Percentiles rank a stretch among this genome's conserved stretches.
phyloP scores from a whole-genome alignment of 495 filamentous ascomycete genomes.

The Talaromyces proteolyticus region DNA sequence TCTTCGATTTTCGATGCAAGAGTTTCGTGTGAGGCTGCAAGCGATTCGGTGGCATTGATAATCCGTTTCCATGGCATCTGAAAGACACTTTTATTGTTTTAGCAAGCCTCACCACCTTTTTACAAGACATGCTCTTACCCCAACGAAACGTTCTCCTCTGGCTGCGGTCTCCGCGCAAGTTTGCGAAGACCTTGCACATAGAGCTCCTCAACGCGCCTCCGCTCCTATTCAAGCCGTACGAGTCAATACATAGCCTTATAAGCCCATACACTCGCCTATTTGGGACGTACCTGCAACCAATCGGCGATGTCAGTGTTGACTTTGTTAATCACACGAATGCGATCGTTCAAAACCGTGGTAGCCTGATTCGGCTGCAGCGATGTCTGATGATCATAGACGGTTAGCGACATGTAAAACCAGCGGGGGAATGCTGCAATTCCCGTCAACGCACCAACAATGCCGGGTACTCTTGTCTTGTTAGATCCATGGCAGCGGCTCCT shows the following conservation, averaged over 20 bases:
- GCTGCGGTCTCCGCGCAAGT: constrained; percentile 61
- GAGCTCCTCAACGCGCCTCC: constrained; percentile 83
- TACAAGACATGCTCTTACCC: constrained; percentile 56
- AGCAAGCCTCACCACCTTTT: background rate
- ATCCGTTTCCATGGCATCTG: constrained; percentile 90
- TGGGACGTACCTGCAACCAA: constrained; percentile 84
- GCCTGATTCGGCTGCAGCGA: constrained; percentile 81
- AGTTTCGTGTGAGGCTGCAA: constrained; percentile 78
- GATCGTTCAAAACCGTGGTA: constrained; percentile 76
- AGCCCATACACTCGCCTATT: background rate
- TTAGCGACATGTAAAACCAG: background rate
- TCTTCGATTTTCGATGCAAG: constrained; percentile 82
- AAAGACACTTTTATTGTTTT: constrained; percentile 60
- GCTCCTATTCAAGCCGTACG: constrained; percentile 55
- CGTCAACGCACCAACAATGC: constrained; percentile 97
- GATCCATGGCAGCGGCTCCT: constrained; percentile 54
- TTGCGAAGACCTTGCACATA: constrained; percentile 84
- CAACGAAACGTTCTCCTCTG: constrained; percentile 69
- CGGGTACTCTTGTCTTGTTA: constrained; percentile 91
- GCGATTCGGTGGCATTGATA: constrained; percentile 66
- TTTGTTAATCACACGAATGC: constrained; percentile 78
- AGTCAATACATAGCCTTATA: background rate
- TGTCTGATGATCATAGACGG: constrained; percentile 44
- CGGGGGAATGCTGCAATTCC: constrained; percentile 23
- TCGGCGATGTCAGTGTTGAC: constrained; percentile 92